A percentile compares a stretch with the other conserved stretches of the same genome.
phyloP scores from a whole-genome alignment of 1,139 yeast species.

The Pichia cactophila region DNA sequence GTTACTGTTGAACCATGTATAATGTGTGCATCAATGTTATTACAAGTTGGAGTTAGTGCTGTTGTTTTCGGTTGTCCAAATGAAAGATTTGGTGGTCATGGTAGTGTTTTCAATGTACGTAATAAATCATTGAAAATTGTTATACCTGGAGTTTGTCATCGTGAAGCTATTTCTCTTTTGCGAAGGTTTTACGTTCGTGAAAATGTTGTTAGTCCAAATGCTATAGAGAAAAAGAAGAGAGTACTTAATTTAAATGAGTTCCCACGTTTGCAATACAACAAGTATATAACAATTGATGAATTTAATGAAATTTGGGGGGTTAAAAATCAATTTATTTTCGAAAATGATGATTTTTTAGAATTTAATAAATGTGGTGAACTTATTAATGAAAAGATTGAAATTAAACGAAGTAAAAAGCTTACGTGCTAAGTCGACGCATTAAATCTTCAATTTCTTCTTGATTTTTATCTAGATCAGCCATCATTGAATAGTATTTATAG shows the following conservation, averaged over 20 bases:
- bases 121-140: slow-evolving; percentile 32
- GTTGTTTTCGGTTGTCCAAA: slow-evolving; percentile 91
- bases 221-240: slow-evolving; percentile 68
- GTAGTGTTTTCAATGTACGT: slow-evolving; percentile 68
- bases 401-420: not conserved
- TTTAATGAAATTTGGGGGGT: slow-evolving; percentile 46
- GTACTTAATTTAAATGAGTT: slow-evolving; percentile 60
- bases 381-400: not conserved
- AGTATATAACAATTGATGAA: slow-evolving; percentile 39
- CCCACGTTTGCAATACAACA: slow-evolving; percentile 46
- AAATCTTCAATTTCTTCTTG: slow-evolving; percentile 7
- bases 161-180: slow-evolving; percentile 74
- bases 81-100: slow-evolving; percentile 95
- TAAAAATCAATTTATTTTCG: slow-evolving; percentile 30
- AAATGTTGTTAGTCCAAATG: slow-evolving; percentile 77
- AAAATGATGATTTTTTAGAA: slow-evolving; percentile 19
- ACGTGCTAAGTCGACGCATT: not conserved
- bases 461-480: too few species aligned
- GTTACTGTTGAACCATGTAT: slow-evolving; percentile 98
- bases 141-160: slow-evolving; percentile 71
- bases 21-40: slow-evolving; percentile 92
- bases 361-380: slow-evolving; percentile 11
- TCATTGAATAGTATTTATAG: too few species aligned
- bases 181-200: slow-evolving; percentile 80
- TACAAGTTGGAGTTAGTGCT: slow-evolving; percentile 65